A percentile compares a stretch with the other conserved stretches of the same genome.
phyloP scores from a whole-genome alignment of 176 grass and related monocot species.

The Panicum miliaceum region DNA sequence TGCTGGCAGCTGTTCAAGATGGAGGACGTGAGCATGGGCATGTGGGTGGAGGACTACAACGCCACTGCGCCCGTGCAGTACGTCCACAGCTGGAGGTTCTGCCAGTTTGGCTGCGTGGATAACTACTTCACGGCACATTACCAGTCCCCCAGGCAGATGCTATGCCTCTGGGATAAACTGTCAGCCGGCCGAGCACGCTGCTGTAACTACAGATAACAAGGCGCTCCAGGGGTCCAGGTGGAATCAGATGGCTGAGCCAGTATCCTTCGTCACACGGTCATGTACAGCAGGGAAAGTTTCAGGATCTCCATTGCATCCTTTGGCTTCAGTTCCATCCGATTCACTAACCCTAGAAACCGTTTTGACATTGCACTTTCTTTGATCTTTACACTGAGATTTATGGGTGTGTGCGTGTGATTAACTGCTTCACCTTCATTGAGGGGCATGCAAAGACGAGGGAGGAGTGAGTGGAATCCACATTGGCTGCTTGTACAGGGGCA shows the following conservation, averaged over 20 bases:
- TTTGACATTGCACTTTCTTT: background rate
- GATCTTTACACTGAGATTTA: background rate
- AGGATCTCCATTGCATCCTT: background rate
- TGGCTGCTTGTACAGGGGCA: slow-evolving; percentile 25
- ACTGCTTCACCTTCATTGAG: slow-evolving; percentile 26
- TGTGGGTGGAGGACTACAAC: slow-evolving; percentile 96
- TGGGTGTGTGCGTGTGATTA: background rate
- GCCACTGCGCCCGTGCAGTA: slow-evolving; percentile 57
- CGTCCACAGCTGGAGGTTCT: slow-evolving; percentile 90
- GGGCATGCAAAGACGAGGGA: slow-evolving; percentile 4
- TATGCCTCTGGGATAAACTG: slow-evolving; percentile 80
- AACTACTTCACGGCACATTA: slow-evolving; percentile 89
- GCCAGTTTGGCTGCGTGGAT: slow-evolving; percentile 77
- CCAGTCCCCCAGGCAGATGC: slow-evolving; percentile 91
- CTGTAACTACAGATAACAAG: slow-evolving; percentile 77
- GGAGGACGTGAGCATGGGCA: slow-evolving; percentile 99
- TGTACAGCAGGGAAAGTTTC: background rate
- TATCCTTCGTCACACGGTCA: background rate
- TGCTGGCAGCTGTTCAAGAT: slow-evolving; percentile 86
- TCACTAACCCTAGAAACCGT: background rate
- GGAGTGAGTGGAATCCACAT: background rate
- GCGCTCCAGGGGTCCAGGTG: background rate
- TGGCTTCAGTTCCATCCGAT: slow-evolving; percentile 10
- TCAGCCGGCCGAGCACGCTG: slow-evolving; percentile 54
- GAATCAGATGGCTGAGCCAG: background rate